These are phyloP conservation scores for Komagataella ulmi DNA, from an alignment of 805 yeast genomes.

Conservation along the genomic window DNA sequence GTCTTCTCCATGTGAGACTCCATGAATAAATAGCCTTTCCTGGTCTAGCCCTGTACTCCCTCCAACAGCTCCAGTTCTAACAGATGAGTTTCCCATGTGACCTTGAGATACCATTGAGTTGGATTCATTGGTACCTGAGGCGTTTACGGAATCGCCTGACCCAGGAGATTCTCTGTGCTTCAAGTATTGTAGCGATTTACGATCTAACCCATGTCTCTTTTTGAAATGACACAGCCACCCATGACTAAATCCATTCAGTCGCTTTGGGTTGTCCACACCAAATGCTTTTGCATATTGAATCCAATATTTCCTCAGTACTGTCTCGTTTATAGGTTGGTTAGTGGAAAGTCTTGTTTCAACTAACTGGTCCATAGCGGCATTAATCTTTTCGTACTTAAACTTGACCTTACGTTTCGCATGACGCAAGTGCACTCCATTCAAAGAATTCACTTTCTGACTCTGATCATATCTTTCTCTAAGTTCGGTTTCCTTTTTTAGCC, in stretches of 20 bases:
- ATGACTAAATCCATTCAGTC: slow-evolving; percentile 40
- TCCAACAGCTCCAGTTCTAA: background rate
- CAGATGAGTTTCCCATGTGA: background rate
- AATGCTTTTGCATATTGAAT: slow-evolving; percentile 34
- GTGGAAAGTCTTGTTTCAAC: slow-evolving; percentile 30
- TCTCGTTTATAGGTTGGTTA: slow-evolving; percentile 38
- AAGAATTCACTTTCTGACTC: slow-evolving; percentile 12
- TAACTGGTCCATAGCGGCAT: slow-evolving; percentile 42
- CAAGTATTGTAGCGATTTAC: slow-evolving; percentile 8
- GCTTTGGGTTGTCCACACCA: slow-evolving; percentile 49
- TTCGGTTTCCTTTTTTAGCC: slow-evolving; percentile 43
- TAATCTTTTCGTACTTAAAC: slow-evolving; percentile 44
- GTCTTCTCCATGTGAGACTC: background rate
- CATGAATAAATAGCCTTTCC: background rate
- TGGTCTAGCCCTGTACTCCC: background rate
- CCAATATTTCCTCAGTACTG: slow-evolving; percentile 45
- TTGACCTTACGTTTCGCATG: slow-evolving; percentile 29
- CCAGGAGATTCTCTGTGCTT: slow-evolving; percentile 10
- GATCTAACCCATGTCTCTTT: slow-evolving; percentile 37
- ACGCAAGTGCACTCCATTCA: slow-evolving; percentile 11
- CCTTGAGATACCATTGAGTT: background rate
- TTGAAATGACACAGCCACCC: slow-evolving; percentile 55
- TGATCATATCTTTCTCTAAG: slow-evolving; percentile 29
- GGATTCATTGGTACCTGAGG: background rate
- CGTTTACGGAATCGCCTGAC: background rate